Evolutionary conservation across 805 yeast species (phyloP).

Genomic region (Ogataea haglerorum): DNA sequence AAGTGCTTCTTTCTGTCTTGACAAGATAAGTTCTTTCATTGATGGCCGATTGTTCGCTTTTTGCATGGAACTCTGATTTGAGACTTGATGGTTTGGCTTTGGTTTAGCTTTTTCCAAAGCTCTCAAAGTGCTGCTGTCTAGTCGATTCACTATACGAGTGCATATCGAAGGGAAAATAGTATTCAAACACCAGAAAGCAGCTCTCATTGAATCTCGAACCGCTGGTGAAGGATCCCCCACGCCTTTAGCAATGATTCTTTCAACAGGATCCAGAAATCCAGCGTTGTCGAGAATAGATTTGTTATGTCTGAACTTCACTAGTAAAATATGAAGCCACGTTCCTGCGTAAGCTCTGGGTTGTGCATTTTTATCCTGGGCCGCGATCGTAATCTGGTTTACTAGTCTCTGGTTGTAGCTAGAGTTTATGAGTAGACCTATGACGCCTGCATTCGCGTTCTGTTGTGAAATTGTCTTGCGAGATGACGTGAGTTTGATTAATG

Average conservation of each 20-base stretch:
- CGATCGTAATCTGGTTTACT: slow-evolving; percentile 45
- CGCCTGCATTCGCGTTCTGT: slow-evolving; percentile 50
- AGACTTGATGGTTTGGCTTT: slow-evolving; percentile 11
- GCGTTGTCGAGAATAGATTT: slow-evolving; percentile 28
- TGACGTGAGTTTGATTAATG: slow-evolving; percentile 51
- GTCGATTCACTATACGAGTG: slow-evolving; percentile 32
- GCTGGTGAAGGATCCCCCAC: slow-evolving; percentile 75
- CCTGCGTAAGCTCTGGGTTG: slow-evolving; percentile 70
- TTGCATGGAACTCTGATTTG: slow-evolving; percentile 9
- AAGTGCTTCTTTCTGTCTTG: slow-evolving; percentile 36
- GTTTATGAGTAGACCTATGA: slow-evolving; percentile 53
- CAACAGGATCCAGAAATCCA: slow-evolving; percentile 42
- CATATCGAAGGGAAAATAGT: slow-evolving; percentile 53
- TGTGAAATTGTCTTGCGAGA: slow-evolving; percentile 65
- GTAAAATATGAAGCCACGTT: slow-evolving; percentile 61
- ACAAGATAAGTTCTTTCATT: slow-evolving; percentile 44
- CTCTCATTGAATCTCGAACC: slow-evolving; percentile 73
- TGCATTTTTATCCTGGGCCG: slow-evolving; percentile 65
- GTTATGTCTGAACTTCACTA: slow-evolving; percentile 48
- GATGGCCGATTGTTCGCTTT: slow-evolving; percentile 39
- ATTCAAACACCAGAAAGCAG: slow-evolving; percentile 68
- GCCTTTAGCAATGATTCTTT: slow-evolving; percentile 53
- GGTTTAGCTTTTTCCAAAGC: slow-evolving; percentile 61
- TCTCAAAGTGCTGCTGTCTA: slow-evolving; percentile 47
- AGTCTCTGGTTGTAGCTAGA: slow-evolving; percentile 52